phyloP scores from a whole-genome alignment of 306 rosid genomes.

The Quercus aquifolioides region DNA sequence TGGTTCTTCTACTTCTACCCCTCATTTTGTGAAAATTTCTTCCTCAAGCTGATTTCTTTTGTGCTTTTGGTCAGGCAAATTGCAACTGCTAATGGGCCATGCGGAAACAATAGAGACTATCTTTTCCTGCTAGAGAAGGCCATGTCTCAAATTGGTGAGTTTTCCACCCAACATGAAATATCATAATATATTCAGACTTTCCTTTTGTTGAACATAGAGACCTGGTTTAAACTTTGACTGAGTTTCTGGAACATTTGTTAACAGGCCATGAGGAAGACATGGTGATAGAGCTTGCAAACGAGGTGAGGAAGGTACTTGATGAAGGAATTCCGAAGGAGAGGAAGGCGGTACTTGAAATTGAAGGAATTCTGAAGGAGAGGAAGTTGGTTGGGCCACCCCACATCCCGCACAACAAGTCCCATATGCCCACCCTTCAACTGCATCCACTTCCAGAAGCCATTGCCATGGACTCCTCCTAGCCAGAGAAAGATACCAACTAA shows the following conservation, averaged over 20 bases:
- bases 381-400: slow-evolving; percentile 38
- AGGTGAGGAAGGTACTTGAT: slow-evolving; percentile 79
- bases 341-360: slow-evolving; percentile 45
- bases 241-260: slow-evolving; percentile 9
- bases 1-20: neutral
- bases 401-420: slow-evolving; percentile 54
- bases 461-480: slow-evolving; percentile 53
- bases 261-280: slow-evolving; percentile 82
- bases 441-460: slow-evolving; percentile 74
- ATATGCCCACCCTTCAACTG: slow-evolving; percentile 48
- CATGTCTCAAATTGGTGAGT: slow-evolving; percentile 75
- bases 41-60: neutral
- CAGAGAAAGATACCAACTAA: neutral
- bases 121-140: slow-evolving; percentile 82
- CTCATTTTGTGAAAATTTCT: neutral
- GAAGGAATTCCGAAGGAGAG: slow-evolving; percentile 49
- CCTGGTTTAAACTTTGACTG: neutral
- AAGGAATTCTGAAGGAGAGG: slow-evolving; percentile 48
- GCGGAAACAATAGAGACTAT: slow-evolving; percentile 88
- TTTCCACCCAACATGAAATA: neutral
- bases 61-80: slow-evolving; percentile 66
- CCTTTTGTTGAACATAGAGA: neutral
- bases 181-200: neutral
- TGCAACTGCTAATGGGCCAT: slow-evolving; percentile 95
- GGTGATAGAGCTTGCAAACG: slow-evolving; percentile 89